Evolutionary conservation across 768 basidiomycete genomes (phyloP).

Genomic region (Rhodotorula babjevae): DNA sequence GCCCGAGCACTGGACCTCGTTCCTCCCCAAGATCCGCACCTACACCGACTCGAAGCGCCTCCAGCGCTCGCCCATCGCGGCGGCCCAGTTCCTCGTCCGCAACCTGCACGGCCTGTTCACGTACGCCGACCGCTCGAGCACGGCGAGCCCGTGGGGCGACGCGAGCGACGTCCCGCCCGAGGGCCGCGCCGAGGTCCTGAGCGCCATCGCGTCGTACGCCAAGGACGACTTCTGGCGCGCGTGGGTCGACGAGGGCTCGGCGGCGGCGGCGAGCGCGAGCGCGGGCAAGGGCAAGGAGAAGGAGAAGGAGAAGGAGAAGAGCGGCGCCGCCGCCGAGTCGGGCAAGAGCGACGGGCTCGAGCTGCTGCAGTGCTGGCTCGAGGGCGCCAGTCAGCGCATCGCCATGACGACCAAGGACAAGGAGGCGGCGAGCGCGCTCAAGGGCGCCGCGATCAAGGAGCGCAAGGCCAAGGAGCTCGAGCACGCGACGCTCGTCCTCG

Average conservation of each 20-base stretch:
- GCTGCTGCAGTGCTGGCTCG: conserved; percentile 10
- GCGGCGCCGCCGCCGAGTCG: too few relatives aligned
- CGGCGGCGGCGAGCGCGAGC: background rate
- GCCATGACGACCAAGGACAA: conserved; percentile 3
- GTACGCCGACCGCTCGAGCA: background rate
- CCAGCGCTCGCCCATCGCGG: background rate
- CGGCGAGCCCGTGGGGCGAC: conserved; percentile 20
- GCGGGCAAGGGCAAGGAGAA: conserved; percentile 9
- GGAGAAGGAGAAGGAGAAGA: background rate
- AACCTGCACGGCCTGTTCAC: conserved; percentile 3
- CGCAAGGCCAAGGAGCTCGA: conserved; percentile 20
- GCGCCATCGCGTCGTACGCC: background rate
- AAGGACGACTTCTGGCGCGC: conserved; percentile 21
- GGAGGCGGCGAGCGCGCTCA: background rate
- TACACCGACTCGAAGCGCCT: background rate
- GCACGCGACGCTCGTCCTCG: conserved; percentile 4
- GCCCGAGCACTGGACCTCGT: background rate
- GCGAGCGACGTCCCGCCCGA: conserved; percentile 31
- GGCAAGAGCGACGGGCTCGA: conserved; percentile 14
- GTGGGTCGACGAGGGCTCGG: conserved; percentile 8
- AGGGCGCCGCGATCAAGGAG: background rate
- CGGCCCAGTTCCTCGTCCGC: conserved; percentile 16
- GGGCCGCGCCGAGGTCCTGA: conserved; percentile 19
- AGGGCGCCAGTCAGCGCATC: conserved; percentile 4
- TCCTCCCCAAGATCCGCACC: conserved; percentile 2